A percentile compares a stretch with the other conserved stretches of the same genome.
These are phyloP conservation scores for Annulohypoxylon truncatum DNA, from an alignment of 2,329 filamentous ascomycete genomes.

Conservation along the genomic window DNA sequence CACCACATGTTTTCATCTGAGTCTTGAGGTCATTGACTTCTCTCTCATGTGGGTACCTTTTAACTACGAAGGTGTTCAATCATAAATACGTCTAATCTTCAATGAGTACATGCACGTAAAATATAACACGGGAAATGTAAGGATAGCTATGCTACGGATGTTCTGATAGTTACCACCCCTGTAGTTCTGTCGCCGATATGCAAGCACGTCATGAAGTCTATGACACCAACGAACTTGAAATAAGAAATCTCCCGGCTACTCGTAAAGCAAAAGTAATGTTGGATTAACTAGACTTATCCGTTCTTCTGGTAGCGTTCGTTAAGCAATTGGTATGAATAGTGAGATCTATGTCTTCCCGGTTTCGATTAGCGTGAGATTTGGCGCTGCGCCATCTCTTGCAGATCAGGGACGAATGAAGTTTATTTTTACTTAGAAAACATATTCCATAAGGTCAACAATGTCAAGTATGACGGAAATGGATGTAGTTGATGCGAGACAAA, in stretches of 20 bases:
- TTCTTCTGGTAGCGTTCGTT: neutral
- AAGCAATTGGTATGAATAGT: neutral
- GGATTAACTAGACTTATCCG: neutral
- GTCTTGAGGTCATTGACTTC: constrained; percentile 42
- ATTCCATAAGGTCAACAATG: neutral
- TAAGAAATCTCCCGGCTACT: neutral
- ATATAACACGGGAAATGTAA: too few species aligned
- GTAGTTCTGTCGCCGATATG: neutral
- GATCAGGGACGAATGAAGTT: constrained; percentile 32
- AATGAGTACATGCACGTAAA: neutral
- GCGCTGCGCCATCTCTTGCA: neutral
- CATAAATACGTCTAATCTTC: neutral
- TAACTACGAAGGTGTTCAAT: neutral
- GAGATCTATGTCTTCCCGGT: constrained; percentile 13
- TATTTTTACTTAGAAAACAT: constrained; percentile 9
- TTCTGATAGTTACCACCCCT: too few species aligned
- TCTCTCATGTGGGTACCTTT: neutral
- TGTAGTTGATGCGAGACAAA: constrained; percentile 12
- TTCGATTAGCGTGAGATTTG: constrained; percentile 19
- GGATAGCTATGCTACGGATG: too few species aligned
- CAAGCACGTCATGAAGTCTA: constrained; percentile 1
- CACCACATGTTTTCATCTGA: neutral
- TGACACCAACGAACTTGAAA: neutral
- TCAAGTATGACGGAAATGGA: constrained; percentile 28
- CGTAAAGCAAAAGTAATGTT: neutral